Evolutionary conservation across 352 stramenopile genomes (phyloP).

Genomic region (Globisporangium nagaii): DNA sequence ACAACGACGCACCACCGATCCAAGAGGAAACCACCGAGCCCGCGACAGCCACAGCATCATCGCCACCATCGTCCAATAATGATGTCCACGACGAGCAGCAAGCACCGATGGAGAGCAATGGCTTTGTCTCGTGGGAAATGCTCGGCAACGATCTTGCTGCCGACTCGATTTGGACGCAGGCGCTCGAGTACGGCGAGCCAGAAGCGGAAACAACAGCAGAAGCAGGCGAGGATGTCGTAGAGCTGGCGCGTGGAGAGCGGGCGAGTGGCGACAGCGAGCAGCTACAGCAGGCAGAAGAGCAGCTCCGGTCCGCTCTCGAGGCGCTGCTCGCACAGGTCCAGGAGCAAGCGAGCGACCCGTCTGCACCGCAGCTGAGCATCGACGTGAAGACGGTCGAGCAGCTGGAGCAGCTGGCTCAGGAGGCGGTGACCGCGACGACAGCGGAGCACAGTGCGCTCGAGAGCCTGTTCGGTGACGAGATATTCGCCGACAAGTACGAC

Average conservation of each 20-base stretch:
- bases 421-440: background rate
- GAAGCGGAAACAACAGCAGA: no score
- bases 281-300: constrained; percentile 1
- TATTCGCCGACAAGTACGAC: background rate
- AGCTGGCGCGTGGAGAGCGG: background rate
- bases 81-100: background rate
- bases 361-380: background rate
- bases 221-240: no score
- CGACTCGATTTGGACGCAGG: background rate
- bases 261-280: background rate
- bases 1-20: background rate
- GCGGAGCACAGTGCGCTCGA: constrained; percentile 3
- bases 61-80: background rate
- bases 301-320: constrained; percentile 15
- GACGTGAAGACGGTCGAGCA: constrained; percentile 11
- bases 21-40: background rate
- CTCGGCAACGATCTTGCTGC: background rate
- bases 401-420: constrained; percentile 19
- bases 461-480: constrained; percentile 16
- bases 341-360: constrained; percentile 8
- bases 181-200: background rate
- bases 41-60: background rate
- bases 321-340: constrained; percentile 13
- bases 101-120: background rate
- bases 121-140: constrained; percentile 6